Base-by-base conservation (phyloP, 1,139 yeast genomes). In the Taphrina pruni region DNA sequence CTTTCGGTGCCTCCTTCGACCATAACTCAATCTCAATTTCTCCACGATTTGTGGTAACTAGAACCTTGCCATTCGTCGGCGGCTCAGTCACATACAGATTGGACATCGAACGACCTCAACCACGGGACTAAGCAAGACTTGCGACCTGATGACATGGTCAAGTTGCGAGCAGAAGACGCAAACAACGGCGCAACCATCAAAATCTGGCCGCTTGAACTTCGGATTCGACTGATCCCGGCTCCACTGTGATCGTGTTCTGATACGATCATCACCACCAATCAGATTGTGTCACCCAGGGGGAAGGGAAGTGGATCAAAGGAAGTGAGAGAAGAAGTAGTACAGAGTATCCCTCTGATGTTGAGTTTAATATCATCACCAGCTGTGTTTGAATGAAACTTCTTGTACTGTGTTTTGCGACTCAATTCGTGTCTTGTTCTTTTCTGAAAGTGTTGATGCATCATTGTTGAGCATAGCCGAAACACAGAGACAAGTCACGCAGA, bases 1-100 rank as follows among this genome's bases (percentile, higher is more conserved):
- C 83, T 0, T 73, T 72, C 0, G 95, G 93, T 2, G 85, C 78
- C 75, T 90, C 92, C 73, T 86, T 86, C 36, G 93, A 90, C 88
- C 90, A 90, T 11, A 89, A 75, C 66, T 86, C 91, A 1, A 89
- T 76, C 55, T 82, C 85, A 0, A 90, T 78, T 0, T 79, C 77
- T 0, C 96, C 96, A 70, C 86, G 87, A 12, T 85, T 79, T 1
- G 95, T 88, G 12, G 76, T 72, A 2, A 89, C 73, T 14, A 81
- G 75, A 26, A 87, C 88, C 72, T 83, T 84, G 36, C 72, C 72
- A 21, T 64, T 46, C 20, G 67, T 55, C 7, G 61, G 67, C 36
- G 67, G 67, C 57, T 64, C 67, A 20, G 67, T 64, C 14, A 64
- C 43, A 36, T 64, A 64, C 5, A 64, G 55, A 36, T 38, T 43